These are phyloP conservation scores for Cruciata laevipes DNA, from an alignment of 257 asterid genomes.

Conservation along the genomic window DNA sequence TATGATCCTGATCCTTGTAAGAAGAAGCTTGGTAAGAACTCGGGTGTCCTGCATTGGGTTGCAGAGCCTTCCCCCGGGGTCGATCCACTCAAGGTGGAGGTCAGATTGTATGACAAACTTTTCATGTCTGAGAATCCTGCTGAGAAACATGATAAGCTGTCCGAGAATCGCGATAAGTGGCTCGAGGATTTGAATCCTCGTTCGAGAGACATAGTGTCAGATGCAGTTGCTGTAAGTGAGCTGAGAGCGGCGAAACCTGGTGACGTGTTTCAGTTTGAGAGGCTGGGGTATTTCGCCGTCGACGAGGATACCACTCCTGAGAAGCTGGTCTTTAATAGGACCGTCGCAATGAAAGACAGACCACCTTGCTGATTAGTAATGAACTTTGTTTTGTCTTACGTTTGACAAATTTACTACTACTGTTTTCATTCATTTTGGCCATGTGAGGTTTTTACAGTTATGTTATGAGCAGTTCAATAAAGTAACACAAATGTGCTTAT, in stretches of 20 bases:
- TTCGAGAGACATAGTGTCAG: slow-evolving; percentile 49
- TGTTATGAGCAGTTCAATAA: too few relatives aligned
- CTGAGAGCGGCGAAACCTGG: slow-evolving; percentile 51
- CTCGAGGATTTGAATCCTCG: slow-evolving; percentile 67
- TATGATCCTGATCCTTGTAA: slow-evolving; percentile 37
- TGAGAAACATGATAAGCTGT: slow-evolving; percentile 52
- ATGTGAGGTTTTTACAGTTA: background rate
- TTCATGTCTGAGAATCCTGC: slow-evolving; percentile 83
- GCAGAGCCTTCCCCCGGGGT: slow-evolving; percentile 63
- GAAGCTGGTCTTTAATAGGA: slow-evolving; percentile 17
- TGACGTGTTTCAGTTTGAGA: slow-evolving; percentile 81
- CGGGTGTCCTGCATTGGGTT: slow-evolving; percentile 98
- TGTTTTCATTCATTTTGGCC: background rate
- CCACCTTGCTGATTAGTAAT: too few relatives aligned
- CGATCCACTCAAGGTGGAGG: slow-evolving; percentile 73
- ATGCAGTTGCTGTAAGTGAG: slow-evolving; percentile 66
- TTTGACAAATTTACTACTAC: too few relatives aligned
- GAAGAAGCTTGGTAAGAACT: too few relatives aligned
- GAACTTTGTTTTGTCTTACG: too few relatives aligned
- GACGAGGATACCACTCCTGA: slow-evolving; percentile 13
- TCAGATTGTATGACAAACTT: slow-evolving; percentile 68
- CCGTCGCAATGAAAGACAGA: background rate
- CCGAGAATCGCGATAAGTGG: slow-evolving; percentile 70
- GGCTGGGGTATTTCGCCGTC: slow-evolving; percentile 33
- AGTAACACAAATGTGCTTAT: too few relatives aligned